Evolutionary conservation across 352 stramenopile species (phyloP).

Genomic region (Pythium vanterpoolii): DNA sequence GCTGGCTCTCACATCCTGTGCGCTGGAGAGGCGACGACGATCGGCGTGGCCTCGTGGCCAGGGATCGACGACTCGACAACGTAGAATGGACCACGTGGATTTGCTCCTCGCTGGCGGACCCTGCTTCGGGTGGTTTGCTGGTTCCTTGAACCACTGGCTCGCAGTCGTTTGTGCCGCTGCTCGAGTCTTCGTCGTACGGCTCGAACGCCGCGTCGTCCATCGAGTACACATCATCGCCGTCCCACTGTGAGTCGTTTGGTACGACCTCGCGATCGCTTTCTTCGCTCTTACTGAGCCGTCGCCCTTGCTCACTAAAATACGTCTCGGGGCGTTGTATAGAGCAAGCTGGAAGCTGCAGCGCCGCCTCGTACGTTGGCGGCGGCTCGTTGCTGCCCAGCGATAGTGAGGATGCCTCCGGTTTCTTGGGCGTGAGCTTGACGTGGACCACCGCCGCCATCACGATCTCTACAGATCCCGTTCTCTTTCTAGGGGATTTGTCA

Average conservation of each 20-base stretch:
- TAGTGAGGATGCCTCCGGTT: background rate
- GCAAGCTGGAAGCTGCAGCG: constrained; percentile 4
- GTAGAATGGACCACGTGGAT: background rate
- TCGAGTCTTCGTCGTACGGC: constrained; percentile 26
- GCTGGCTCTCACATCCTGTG: background rate
- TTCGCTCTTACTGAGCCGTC: constrained; percentile 22
- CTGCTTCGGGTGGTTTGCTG: background rate
- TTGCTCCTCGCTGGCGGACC: background rate
- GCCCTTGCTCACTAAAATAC: background rate
- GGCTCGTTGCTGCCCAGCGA: background rate
- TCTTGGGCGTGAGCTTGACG: constrained; percentile 1
- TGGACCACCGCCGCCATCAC: background rate
- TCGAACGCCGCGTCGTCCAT: constrained; percentile 37
- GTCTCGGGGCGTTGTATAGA: background rate
- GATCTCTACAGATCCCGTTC: background rate
- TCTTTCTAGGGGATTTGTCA: background rate
- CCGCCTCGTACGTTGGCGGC: constrained; percentile 13
- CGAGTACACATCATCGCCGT: constrained; percentile 29
- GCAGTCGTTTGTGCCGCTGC: background rate
- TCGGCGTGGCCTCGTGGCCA: background rate
- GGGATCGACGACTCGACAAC: background rate
- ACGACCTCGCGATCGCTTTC: constrained; percentile 1
- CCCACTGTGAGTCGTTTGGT: background rate
- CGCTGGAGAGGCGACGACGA: background rate
- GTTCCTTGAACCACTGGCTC: background rate